A percentile compares a stretch with the other conserved stretches of the same genome.
Conservation (phyloP, 805 yeast species). For the Hanseniaspora singularis region DNA sequence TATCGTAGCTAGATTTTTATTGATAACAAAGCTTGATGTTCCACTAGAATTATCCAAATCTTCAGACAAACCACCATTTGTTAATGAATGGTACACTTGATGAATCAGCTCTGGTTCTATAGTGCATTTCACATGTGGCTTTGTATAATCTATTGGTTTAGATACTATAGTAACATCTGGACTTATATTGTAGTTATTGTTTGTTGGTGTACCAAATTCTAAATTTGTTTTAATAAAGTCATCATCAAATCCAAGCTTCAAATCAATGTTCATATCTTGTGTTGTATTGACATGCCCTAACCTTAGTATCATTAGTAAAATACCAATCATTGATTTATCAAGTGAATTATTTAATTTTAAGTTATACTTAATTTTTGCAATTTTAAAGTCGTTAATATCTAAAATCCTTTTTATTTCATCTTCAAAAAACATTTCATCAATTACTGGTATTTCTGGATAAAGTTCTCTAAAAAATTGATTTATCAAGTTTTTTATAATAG, state of each 20-base stretch:
- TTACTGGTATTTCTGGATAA: constrained; percentile 54
- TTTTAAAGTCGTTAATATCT: constrained; percentile 11
- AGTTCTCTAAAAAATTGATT: constrained; percentile 48
- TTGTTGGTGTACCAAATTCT: constrained; percentile 24
- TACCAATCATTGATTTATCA: constrained; percentile 37
- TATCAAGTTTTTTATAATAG: constrained; percentile 43
- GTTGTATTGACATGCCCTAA: constrained; percentile 25
- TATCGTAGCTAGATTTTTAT: constrained; percentile 31
- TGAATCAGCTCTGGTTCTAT: constrained; percentile 22
- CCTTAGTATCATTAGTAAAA: constrained; percentile 40
- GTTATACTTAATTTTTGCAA: constrained; percentile 23
- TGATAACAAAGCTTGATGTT: constrained; percentile 15
- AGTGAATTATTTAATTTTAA: constrained; percentile 28
- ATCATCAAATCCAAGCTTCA: constrained; percentile 1
- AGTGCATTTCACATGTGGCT: constrained; percentile 18
- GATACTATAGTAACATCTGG: constrained; percentile 18
- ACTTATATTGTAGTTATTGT: background rate
- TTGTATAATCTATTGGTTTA: constrained; percentile 18
- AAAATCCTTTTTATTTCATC: constrained; percentile 24
- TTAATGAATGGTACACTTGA: constrained; percentile 16
- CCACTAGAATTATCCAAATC: constrained; percentile 24
- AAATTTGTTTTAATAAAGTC: constrained; percentile 5
- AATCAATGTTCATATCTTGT: constrained; percentile 24
- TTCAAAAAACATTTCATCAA: constrained; percentile 41
- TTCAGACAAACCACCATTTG: constrained; percentile 25